Evolutionary conservation across 2,329 filamentous ascomycete species (phyloP), one percentile per base, ranked within the genome.

Genomic region (Gnomoniopsis smithogilvyi): DNA sequence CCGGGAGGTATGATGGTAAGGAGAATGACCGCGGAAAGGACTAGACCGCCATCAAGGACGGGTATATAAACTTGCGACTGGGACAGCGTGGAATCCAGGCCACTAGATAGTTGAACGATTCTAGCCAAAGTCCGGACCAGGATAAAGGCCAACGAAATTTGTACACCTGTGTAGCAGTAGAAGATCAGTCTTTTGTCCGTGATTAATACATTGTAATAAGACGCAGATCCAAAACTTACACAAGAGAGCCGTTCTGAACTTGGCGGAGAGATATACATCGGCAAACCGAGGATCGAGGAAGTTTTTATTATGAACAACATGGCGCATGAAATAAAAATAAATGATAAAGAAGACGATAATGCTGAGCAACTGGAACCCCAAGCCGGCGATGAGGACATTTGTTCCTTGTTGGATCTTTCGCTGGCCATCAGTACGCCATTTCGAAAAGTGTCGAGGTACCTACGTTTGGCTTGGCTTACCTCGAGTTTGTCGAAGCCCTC

Each of bases 241-340:
- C 54, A 76, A 64, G 3, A 82, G 67, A 46, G 80, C 80, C 3
- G 68, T 67, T 54, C 70, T 77, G 64, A 81, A 83, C 6, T 68
- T 67, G 0, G 66, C 57, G 1, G 78, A 78, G 10, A 69, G 69
- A 63, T 80, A 81, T 17, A 80, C 65, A 2, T 66, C 62, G 0
- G 72, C 68, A 58, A 75, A 74, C 15, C 67, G 74, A 4, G 69
- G 66, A 60, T 81, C 76, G 10, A 78, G 68, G 15, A 67, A 64
- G 33, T 74, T 70, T 36, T 69, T 70, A 17, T 73, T 72, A 15
- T 70, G 73, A 51, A 70, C 70, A 8, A 80, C 63, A 38, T 69
- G 69, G 36, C 75, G 64, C 15, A 72, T 72, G 46, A 81, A 79
- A 63, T 69, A 78, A 51, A 72, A 71, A 58, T 73, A 76, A 56